Evolutionary conservation across 2,329 filamentous ascomycete species (phyloP), one percentile per base, ranked within the genome.

Genomic region (Tolypocladium inflatum): DNA sequence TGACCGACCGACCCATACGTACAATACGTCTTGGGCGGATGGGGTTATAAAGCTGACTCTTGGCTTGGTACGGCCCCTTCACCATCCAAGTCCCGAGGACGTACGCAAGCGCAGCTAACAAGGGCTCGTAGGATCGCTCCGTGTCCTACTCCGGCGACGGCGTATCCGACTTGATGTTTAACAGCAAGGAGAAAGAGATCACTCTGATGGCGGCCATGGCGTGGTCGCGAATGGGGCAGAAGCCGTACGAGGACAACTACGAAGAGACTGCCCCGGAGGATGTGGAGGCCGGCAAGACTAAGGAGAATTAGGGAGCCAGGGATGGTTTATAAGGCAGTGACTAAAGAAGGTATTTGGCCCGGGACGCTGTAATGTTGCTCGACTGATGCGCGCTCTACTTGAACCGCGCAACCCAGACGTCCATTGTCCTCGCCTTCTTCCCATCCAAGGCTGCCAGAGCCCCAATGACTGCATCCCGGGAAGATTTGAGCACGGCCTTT

Each of bases 1-100:
- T 3, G 71, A 74, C 59, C 57, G 63, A 35, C 74, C 75, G 4
- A 68, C 61, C 3, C 63, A 73, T 10, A 65, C 62, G 6, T 84
- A 81, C 59, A 67, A 65, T 33, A 72, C 74, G 13, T 64, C 71
- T 35, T 80, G 76, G 74, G 70, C 75, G 2, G 80, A 83, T 55
- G 75, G 74, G 0, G 68, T 75, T 6, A 83, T 82, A 58, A 81
- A 82, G 65, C 63, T 84, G 62, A 83, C 80, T 0, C 66, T 83
- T 9, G 80, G 80, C 11, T 61, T 82, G 66, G 79, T 82, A 35
- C 5, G 54, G 0, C 21, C 23, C 43, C 23, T 30, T 19, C 38
- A 37, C 21, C 19, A 8, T 13, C 9, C 26, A 19, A n/a, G 26
- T 13, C 17, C 3, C 17, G 7, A 0, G 17, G 19, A 17, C 21